phyloP scores from a whole-genome alignment of 1,139 yeast genomes.

The Suhomyces bokatorum region DNA sequence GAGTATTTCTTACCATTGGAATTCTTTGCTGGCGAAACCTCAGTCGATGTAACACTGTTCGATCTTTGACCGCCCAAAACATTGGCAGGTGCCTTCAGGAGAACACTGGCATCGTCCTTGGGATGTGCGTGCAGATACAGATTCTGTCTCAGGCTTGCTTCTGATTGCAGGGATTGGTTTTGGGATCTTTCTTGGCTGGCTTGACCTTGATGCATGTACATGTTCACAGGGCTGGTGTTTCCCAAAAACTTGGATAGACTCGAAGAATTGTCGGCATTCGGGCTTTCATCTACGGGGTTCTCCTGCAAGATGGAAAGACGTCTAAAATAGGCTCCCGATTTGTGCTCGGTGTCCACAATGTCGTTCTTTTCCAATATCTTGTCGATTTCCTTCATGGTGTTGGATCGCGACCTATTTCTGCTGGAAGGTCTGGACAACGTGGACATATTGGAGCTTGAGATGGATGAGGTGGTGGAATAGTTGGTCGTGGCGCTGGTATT shows the following conservation, averaged over 20 bases:
- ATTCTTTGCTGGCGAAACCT: slow-evolving; percentile 16
- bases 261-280: slow-evolving; percentile 1
- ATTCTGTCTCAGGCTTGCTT: slow-evolving; percentile 9
- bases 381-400: slow-evolving; percentile 43
- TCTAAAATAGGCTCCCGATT: slow-evolving; percentile 68
- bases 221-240: background rate
- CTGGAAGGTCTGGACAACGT: slow-evolving; percentile 11
- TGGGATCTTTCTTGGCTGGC: background rate
- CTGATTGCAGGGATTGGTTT: slow-evolving; percentile 1
- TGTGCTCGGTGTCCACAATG: slow-evolving; percentile 44
- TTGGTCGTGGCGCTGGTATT: background rate
- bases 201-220: background rate
- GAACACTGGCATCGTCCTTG: slow-evolving; percentile 6
- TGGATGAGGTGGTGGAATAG: slow-evolving; percentile 4
- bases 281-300: slow-evolving; percentile 39
- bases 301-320: slow-evolving; percentile 71
- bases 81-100: slow-evolving; percentile 4
- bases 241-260: background rate
- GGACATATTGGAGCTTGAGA: slow-evolving; percentile 8
- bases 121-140: slow-evolving; percentile 10
- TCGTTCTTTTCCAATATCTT: slow-evolving; percentile 42
- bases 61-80: slow-evolving; percentile 5
- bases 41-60: slow-evolving; percentile 12
- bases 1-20: slow-evolving; percentile 18
- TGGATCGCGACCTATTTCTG: slow-evolving; percentile 34